phyloP scores from a whole-genome alignment of 352 stramenopile genomes.

The Pythium coloratum region DNA sequence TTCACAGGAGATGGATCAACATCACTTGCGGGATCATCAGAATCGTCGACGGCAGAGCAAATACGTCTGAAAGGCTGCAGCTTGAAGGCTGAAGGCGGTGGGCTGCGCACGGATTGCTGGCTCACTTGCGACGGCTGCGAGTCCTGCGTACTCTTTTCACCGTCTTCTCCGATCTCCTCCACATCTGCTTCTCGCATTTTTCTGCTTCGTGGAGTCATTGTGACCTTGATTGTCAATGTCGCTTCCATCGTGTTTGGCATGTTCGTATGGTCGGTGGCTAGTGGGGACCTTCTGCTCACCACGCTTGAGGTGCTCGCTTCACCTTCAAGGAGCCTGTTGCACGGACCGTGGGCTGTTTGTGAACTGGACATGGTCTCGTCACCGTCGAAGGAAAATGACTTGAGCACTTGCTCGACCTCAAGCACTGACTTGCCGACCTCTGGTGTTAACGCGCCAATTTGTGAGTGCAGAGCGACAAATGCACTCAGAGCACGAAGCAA shows the following conservation, averaged over 20 bases:
- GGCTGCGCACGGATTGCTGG: slow-evolving; percentile 19
- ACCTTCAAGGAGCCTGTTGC: not conserved
- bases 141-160: slow-evolving; percentile 9
- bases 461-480: slow-evolving; percentile 74
- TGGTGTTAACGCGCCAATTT: slow-evolving; percentile 69
- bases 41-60: slow-evolving; percentile 51
- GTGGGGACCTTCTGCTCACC: not conserved
- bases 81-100: slow-evolving; percentile 29
- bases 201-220: not conserved
- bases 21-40: slow-evolving; percentile 26
- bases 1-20: slow-evolving; percentile 10
- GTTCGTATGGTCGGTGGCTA: not conserved
- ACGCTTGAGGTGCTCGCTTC: not conserved
- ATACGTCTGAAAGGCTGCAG: slow-evolving; percentile 36
- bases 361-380: not conserved
- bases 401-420: slow-evolving; percentile 66
- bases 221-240: not conserved
- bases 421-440: slow-evolving; percentile 68
- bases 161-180: not conserved
- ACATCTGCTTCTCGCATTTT: not conserved
- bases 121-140: slow-evolving; percentile 2
- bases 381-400: slow-evolving; percentile 28
- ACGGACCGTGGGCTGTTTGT: not conserved
- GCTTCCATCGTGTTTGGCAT: not conserved
- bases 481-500: slow-evolving; percentile 55